A percentile compares a stretch with the other conserved stretches of the same genome.
phyloP scores from a whole-genome alignment of 192 early-diverging fungal genomes.

The Coemansia sp. region DNA sequence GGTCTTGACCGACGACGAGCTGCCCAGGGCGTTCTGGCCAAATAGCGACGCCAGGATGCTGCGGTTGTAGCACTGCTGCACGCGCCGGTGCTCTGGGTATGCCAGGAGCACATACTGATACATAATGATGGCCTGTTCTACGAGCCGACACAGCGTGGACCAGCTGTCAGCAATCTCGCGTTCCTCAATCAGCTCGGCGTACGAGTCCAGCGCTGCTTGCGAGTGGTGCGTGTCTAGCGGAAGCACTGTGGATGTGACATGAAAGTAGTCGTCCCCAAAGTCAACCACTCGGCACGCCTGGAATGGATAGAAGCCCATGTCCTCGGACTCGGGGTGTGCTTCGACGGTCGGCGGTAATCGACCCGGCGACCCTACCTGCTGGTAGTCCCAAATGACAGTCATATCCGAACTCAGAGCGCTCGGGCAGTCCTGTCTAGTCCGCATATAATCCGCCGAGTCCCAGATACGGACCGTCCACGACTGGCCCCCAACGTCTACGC shows the following conservation, averaged over 20 bases:
- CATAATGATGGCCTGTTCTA: conserved; percentile 39
- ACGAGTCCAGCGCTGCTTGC: conserved; percentile 14
- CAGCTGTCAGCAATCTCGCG: conserved; percentile 41
- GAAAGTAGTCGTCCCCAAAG: conserved; percentile 41
- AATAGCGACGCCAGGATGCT: conserved; percentile 47
- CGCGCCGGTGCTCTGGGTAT: conserved; percentile 43
- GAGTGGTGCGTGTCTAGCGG: conserved; percentile 20
- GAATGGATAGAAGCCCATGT: conserved; percentile 22
- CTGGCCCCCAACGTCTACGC: conserved; percentile 47
- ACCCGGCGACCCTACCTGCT: conserved; percentile 7
- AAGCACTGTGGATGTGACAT: conserved; percentile 35
- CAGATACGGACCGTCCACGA: conserved; percentile 47
- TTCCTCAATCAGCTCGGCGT: conserved; percentile 46
- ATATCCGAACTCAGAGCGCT: conserved; percentile 31
- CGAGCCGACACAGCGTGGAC: conserved; percentile 40
- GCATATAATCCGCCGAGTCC: conserved; percentile 33
- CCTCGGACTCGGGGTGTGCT: not conserved
- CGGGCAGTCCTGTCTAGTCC: conserved; percentile 26
- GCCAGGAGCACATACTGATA: conserved; percentile 46
- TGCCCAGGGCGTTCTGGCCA: conserved; percentile 44
- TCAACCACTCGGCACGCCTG: conserved; percentile 42
- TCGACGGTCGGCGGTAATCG: no score
- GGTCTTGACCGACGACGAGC: conserved; percentile 34
- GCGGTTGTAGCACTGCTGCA: conserved; percentile 51
- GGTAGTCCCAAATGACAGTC: conserved; percentile 47